Conservation (phyloP, 2,329 filamentous ascomycete genomes). For the Arthroderma sp. region DNA sequence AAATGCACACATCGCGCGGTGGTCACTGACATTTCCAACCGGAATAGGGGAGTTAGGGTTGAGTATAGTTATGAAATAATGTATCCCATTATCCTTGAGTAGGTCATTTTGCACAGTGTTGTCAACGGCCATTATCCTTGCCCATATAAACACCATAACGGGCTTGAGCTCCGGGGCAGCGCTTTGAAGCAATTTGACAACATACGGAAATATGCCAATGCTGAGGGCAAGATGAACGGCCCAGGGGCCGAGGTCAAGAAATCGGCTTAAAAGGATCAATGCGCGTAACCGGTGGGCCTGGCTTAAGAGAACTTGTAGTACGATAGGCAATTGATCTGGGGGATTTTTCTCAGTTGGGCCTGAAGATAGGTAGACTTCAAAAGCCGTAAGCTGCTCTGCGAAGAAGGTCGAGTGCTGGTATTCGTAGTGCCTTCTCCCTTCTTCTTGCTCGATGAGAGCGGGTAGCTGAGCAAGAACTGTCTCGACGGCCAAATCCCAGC, state of each 20-base stretch:
- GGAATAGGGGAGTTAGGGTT: conserved; percentile 73
- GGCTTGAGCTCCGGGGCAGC: conserved; percentile 89
- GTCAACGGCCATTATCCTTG: conserved; percentile 86
- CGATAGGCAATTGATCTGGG: conserved; percentile 89
- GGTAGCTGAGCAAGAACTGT: conserved; percentile 85
- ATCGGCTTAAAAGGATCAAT: conserved; percentile 80
- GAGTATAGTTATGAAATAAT: conserved; percentile 89
- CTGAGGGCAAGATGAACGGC: conserved; percentile 95
- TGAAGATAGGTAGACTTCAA: conserved; percentile 83
- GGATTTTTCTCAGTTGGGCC: conserved; percentile 74
- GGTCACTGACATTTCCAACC: conserved; percentile 77
- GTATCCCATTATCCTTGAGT: conserved; percentile 92
- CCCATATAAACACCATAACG: conserved; percentile 99
- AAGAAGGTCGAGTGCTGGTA: conserved; percentile 95
- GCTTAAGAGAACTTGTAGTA: conserved; percentile 87
- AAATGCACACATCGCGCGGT: conserved; percentile 98
- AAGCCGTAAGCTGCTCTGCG: conserved; percentile 89
- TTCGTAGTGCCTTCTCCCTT: conserved; percentile 66
- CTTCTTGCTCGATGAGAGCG: conserved; percentile 61
- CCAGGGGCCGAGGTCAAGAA: conserved; percentile 92
- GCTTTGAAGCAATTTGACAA: conserved; percentile 91
- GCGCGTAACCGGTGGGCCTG: conserved; percentile 88
- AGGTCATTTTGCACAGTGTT: conserved; percentile 85
- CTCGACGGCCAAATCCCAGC: conserved; percentile 94
- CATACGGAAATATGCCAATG: conserved; percentile 97